phyloP scores from a whole-genome alignment of 1,284 basidiomycete genomes.

The Melampsora larici-populina region DNA sequence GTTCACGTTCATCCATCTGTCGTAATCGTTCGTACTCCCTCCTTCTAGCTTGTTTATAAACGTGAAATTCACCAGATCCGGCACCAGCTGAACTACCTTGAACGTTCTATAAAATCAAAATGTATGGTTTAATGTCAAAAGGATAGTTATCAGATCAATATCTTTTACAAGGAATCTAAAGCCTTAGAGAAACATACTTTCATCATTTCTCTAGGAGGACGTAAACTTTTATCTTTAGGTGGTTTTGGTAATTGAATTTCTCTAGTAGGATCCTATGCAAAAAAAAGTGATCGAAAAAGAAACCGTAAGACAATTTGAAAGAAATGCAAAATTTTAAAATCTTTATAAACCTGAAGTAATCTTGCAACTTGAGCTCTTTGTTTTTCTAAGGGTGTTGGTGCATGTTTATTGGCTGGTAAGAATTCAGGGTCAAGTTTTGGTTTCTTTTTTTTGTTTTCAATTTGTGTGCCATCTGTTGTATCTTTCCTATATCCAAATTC shows the following conservation, averaged over 20 bases:
- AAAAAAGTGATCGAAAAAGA: not conserved
- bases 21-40: slow-evolving; percentile 92
- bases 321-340: not conserved
- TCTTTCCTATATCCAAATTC: not conserved
- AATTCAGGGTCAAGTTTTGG: slow-evolving; percentile 33
- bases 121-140: not conserved
- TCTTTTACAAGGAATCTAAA: too few relatives aligned
- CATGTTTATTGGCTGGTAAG: slow-evolving; percentile 39
- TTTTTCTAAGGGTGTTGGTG: slow-evolving; percentile 64
- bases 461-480: not conserved
- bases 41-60: slow-evolving; percentile 91
- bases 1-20: slow-evolving; percentile 76
- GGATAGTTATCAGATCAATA: not conserved
- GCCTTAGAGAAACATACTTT: slow-evolving; percentile 63
- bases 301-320: not conserved
- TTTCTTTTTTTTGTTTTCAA: slow-evolving; percentile 10
- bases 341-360: slow-evolving; percentile 63
- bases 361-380: slow-evolving; percentile 75
- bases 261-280: slow-evolving; percentile 68
- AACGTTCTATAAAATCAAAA: slow-evolving; percentile 45
- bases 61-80: slow-evolving; percentile 62
- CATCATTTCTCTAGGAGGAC: slow-evolving; percentile 88
- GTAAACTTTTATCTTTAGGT: slow-evolving; percentile 71
- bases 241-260: slow-evolving; percentile 70
- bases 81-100: slow-evolving; percentile 52